Conservation (phyloP, 2,329 filamentous ascomycete genomes). For the Capronia americana region DNA sequence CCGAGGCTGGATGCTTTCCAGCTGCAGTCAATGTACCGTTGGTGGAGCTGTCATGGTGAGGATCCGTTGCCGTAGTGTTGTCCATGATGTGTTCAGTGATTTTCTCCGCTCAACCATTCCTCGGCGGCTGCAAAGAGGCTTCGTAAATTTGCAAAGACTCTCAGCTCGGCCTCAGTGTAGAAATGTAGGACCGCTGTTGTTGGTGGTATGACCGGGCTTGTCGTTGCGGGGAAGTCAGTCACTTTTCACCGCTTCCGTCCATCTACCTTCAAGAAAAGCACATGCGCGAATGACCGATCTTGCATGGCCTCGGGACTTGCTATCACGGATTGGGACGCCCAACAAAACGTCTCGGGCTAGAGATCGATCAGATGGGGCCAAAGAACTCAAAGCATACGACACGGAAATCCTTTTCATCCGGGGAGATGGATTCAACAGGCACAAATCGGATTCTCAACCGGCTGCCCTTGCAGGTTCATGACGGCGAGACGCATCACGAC, state of each 20-base stretch:
- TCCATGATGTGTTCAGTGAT: neutral
- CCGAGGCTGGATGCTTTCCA: neutral
- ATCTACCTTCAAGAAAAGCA: neutral
- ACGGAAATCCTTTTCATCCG: neutral
- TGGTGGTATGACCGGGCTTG: neutral
- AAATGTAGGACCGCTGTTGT: neutral
- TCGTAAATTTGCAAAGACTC: neutral
- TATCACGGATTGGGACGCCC: constrained; percentile 2
- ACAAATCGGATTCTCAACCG: constrained; percentile 3
- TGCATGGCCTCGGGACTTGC: neutral
- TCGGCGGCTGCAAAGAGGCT: neutral
- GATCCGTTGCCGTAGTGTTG: neutral
- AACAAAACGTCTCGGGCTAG: constrained; percentile 1
- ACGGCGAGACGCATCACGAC: neutral
- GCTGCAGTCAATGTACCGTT: constrained; percentile 5
- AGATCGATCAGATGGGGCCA: neutral
- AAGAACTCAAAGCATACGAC: neutral
- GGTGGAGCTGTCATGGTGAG: neutral
- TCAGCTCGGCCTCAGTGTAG: neutral
- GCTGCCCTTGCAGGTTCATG: constrained; percentile 1
- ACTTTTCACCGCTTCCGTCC: constrained; percentile 9
- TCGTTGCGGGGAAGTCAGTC: neutral
- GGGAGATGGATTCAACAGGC: neutral
- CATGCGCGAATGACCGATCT: neutral
- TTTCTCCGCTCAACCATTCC: neutral